A percentile compares a stretch with the other conserved stretches of the same genome.
Evolutionary conservation across 352 stramenopile species (phyloP).

Genomic region (Phytophthora megakarya): DNA sequence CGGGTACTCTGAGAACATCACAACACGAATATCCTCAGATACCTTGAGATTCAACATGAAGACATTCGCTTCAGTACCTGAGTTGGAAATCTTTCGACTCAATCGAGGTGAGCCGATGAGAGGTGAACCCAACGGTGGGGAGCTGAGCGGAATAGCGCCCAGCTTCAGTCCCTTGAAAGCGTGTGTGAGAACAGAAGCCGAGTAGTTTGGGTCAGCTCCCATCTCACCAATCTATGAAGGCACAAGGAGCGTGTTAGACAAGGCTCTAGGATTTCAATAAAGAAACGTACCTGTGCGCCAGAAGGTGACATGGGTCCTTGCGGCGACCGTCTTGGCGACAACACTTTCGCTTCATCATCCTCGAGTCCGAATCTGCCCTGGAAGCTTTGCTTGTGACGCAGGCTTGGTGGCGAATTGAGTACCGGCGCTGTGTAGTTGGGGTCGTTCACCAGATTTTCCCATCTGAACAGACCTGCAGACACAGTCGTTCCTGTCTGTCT

Average conservation of each 20-base stretch:
- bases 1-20: slow-evolving; percentile 50
- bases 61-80: slow-evolving; percentile 35
- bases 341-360: slow-evolving; percentile 46
- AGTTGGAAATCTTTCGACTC: slow-evolving; percentile 68
- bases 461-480: slow-evolving; percentile 54
- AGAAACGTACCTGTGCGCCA: slow-evolving; percentile 27
- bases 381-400: slow-evolving; percentile 38
- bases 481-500: slow-evolving; percentile 19
- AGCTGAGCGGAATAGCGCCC: slow-evolving; percentile 28
- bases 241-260: slow-evolving; percentile 7
- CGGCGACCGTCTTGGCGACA: slow-evolving; percentile 34
- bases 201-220: slow-evolving; percentile 45
- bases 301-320: slow-evolving; percentile 46
- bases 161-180: slow-evolving; percentile 69
- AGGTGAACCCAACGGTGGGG: slow-evolving; percentile 44
- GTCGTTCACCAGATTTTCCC: slow-evolving; percentile 70
- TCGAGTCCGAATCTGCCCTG: slow-evolving; percentile 44
- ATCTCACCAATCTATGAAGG: slow-evolving; percentile 29
- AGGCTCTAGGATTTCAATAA: not conserved
- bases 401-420: slow-evolving; percentile 51
- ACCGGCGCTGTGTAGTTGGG: slow-evolving; percentile 60
- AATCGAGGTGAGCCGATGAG: slow-evolving; percentile 58
- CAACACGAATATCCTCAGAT: not conserved
- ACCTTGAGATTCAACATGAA: not conserved
- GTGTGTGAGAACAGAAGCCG: slow-evolving; percentile 62